Conservation (phyloP, 2,329 filamentous ascomycete genomes). For the Beauveria caledonica region DNA sequence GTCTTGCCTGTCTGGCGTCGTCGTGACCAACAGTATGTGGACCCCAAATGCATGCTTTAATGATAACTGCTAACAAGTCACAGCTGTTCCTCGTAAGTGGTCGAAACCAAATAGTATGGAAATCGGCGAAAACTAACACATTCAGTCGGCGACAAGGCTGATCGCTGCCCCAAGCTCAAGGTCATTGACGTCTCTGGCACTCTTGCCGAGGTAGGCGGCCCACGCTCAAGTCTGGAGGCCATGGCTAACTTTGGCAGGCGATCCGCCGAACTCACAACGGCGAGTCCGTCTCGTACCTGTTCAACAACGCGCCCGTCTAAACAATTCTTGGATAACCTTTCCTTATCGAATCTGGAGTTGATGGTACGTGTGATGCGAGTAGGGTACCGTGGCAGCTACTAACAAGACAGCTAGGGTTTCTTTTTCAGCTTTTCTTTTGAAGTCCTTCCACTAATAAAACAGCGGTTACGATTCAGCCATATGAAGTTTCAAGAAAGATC, state of each 20-base stretch:
- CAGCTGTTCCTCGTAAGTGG: conserved; percentile 28
- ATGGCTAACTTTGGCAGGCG: conserved; percentile 34
- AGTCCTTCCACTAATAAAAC: not conserved
- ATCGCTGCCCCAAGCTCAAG: conserved; percentile 68
- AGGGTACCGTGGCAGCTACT: not conserved
- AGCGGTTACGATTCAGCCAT: conserved; percentile 2
- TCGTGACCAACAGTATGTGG: conserved; percentile 73
- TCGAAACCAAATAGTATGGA: not conserved
- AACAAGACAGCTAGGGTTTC: not conserved
- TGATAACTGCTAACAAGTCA: conserved; percentile 17
- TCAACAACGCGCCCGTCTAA: conserved; percentile 55
- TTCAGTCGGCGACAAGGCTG: conserved; percentile 64
- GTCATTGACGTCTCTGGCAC: conserved; percentile 90
- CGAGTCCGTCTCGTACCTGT: conserved; percentile 57
- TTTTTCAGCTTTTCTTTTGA: not conserved
- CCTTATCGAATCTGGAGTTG: conserved; percentile 8
- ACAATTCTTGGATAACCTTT: conserved; percentile 1
- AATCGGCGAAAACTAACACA: conserved; percentile 7
- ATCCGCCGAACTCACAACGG: conserved; percentile 62
- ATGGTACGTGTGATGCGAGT: not conserved
- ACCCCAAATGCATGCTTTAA: not conserved
- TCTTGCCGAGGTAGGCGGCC: conserved; percentile 45
- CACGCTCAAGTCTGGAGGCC: not conserved
- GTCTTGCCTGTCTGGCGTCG: conserved; percentile 66
- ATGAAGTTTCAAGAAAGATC: not conserved